Evolutionary conservation across 2,329 filamentous ascomycete genomes (phyloP).

Genomic region (Raffaelea albimanens): DNA sequence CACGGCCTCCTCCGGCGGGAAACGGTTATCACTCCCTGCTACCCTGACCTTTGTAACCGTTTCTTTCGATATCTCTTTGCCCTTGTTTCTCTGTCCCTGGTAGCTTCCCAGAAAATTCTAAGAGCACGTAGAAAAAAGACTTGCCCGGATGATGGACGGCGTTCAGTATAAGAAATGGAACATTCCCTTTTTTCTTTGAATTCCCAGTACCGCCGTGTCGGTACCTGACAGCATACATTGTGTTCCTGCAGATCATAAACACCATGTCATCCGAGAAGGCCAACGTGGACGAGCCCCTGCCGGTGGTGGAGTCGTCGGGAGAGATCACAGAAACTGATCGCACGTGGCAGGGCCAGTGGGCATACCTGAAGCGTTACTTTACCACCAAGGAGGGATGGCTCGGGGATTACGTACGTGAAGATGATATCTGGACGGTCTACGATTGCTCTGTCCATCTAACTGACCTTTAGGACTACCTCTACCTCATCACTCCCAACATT

Average conservation of each 20-base stretch:
- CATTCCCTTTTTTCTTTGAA: not conserved
- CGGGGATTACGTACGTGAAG: conserved; percentile 1
- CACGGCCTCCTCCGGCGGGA: not conserved
- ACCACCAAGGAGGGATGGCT: conserved; percentile 2
- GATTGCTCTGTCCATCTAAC: not conserved
- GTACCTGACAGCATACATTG: no score
- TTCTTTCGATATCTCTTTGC: not conserved
- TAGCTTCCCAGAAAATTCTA: no score
- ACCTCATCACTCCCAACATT: conserved; percentile 34
- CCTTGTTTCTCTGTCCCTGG: no score
- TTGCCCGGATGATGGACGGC: not conserved
- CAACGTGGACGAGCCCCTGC: not conserved
- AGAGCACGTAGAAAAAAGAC: no score
- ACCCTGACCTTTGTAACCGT: not conserved
- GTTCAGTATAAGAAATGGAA: not conserved
- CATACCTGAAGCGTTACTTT: not conserved
- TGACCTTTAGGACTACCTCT: conserved; percentile 23
- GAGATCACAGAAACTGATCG: not conserved
- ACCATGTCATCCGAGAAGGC: not conserved
- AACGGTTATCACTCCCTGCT: no score
- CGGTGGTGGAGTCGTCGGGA: not conserved
- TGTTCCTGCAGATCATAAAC: not conserved
- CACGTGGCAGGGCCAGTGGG: not conserved
- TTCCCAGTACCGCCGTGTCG: not conserved
- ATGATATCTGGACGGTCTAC: not conserved